Evolutionary conservation across 345 rosid genomes (phyloP), one percentile per base, ranked within the genome.

Genomic region (Salix dunnii): DNA sequence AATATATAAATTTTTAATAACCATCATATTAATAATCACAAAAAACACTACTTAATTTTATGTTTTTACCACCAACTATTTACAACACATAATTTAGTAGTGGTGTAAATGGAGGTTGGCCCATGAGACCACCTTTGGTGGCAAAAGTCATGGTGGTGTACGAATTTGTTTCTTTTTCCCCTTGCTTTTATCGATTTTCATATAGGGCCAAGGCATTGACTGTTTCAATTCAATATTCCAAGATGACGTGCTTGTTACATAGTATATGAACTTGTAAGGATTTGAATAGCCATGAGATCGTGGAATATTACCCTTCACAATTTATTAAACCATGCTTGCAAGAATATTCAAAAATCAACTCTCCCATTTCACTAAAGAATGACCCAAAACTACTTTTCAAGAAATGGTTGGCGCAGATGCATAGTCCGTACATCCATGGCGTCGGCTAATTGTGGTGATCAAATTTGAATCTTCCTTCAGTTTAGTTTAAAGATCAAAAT

Each of bases 1-100:
- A 4, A 4, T 0, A 33, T 33, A 3, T 33, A 33, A 33, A 5
- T 33, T 33, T 33, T 33, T 33, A 33, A 2, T 30, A 3, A 30
- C 2, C 1, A 35, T 35, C 1, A 35, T 35, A 35, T 35, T 35
- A 35, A 0, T 4, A 35, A 35, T 0, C 1, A 35, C 0, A 35
- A 35, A 5, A 33, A 35, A 5, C 1, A 35, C 0, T 0, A 3
- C 0, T 35, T 35, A 35, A 5, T 3, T 35, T 0, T 0, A 35
- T 5, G 0, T 0, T 35, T 4, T 35, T 35, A 35, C n/a, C n/a
- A n/a, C n/a, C n/a, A n/a, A n/a, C n/a, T n/a, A n/a, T n/a, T n/a
- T n/a, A n/a, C n/a, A n/a, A n/a, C n/a, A n/a, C n/a, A n/a, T n/a
- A n/a, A n/a, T n/a, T 20, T 20, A 18, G 18, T 13, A 7, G 51